A percentile compares a stretch with the other conserved stretches of the same genome.
These are phyloP conservation scores for Parastagonospora avenae DNA, from an alignment of 2,329 filamentous ascomycete species.

Conservation along the genomic window DNA sequence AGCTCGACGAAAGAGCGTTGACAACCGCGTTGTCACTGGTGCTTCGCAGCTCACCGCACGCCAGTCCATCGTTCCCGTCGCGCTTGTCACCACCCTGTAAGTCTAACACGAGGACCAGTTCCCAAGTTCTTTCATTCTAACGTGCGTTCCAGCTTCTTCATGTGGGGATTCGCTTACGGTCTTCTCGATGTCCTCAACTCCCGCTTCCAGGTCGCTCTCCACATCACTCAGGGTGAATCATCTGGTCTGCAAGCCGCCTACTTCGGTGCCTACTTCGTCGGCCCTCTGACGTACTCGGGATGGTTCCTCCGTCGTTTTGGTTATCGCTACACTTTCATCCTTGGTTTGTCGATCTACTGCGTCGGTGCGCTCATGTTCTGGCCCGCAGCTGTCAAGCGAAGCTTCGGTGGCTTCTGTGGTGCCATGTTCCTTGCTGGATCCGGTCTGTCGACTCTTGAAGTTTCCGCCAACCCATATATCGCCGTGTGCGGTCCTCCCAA, in stretches of 20 bases:
- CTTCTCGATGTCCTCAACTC: constrained; percentile 54
- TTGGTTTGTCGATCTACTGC: constrained; percentile 70
- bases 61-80: constrained; percentile 56
- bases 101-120: neutral
- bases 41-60: constrained; percentile 49
- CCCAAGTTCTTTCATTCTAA: neutral
- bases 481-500: constrained; percentile 67
- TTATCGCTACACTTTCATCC: constrained; percentile 80
- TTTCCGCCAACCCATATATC: constrained; percentile 77
- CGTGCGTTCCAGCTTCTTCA: constrained; percentile 46
- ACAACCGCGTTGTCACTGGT: constrained; percentile 43
- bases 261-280: constrained; percentile 64
- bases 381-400: constrained; percentile 75
- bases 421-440: constrained; percentile 75
- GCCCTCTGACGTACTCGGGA: constrained; percentile 58
- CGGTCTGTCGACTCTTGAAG: constrained; percentile 75
- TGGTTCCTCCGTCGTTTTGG: constrained; percentile 73
- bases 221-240: constrained; percentile 59
- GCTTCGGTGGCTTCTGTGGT: constrained; percentile 75
- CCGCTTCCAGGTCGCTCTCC: constrained; percentile 49
- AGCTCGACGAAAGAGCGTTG: constrained; percentile 41
- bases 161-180: constrained; percentile 58
- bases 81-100: constrained; percentile 51
- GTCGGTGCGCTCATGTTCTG: constrained; percentile 80
- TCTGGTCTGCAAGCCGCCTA: constrained; percentile 69